Conservation (phyloP, 495 filamentous ascomycete genomes). For the Massariosphaeria phaeospora region DNA sequence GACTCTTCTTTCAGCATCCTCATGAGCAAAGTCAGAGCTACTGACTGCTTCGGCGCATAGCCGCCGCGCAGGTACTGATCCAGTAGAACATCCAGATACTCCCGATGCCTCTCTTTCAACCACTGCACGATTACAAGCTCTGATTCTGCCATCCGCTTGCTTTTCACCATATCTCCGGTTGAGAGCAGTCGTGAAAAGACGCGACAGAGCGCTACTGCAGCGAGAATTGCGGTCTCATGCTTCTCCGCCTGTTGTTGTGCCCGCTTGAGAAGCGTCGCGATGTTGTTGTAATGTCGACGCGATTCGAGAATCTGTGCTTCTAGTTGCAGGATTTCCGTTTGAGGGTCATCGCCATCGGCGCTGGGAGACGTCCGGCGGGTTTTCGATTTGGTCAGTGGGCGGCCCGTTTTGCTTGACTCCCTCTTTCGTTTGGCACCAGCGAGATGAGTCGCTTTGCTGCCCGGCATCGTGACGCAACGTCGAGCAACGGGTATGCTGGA, state of each 20-base stretch:
- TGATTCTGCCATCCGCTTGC: slow-evolving; percentile 58
- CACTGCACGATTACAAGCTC: slow-evolving; percentile 71
- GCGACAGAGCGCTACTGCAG: slow-evolving; percentile 76
- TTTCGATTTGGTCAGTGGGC: slow-evolving; percentile 13
- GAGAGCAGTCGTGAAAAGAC: slow-evolving; percentile 83
- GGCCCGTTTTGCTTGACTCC: slow-evolving; percentile 14
- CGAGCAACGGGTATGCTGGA: too few relatives aligned
- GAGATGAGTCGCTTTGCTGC: not conserved
- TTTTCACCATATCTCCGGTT: slow-evolving; percentile 62
- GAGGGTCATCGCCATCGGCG: slow-evolving; percentile 43
- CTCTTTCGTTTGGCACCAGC: slow-evolving; percentile 35
- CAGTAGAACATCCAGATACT: slow-evolving; percentile 48
- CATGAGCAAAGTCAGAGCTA: slow-evolving; percentile 74
- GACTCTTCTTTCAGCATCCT: slow-evolving; percentile 70
- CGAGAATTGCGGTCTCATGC: slow-evolving; percentile 47
- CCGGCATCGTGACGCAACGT: slow-evolving; percentile 13
- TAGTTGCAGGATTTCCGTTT: slow-evolving; percentile 56
- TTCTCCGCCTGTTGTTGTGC: slow-evolving; percentile 47
- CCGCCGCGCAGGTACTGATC: slow-evolving; percentile 21
- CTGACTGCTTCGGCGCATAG: slow-evolving; percentile 43
- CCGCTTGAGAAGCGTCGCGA: slow-evolving; percentile 63
- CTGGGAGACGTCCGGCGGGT: slow-evolving; percentile 4
- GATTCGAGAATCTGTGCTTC: slow-evolving; percentile 78
- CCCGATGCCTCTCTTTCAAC: slow-evolving; percentile 67
- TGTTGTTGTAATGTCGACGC: slow-evolving; percentile 88